Base-by-base conservation (phyloP, 495 filamentous ascomycete genomes). In the Rostrohypoxylon terebratum region DNA sequence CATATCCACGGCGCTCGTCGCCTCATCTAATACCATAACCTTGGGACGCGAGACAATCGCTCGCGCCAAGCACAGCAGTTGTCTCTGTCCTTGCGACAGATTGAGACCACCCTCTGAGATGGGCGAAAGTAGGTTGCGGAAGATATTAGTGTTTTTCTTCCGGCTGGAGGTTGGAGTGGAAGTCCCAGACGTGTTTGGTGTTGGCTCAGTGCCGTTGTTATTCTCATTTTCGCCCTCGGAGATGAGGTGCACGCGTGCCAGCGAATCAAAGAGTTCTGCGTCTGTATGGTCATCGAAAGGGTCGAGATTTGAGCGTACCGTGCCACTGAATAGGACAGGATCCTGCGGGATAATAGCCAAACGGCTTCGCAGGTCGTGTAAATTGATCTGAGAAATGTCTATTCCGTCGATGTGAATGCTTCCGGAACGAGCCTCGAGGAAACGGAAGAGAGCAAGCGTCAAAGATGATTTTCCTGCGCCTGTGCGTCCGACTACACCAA, bases 11-110 rank as follows among this genome's bases (percentile, higher is more conserved):
- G 94, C 92, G 4, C 89, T 91, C 0, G 94, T 97, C 0, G 94
- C 94, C 80, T 97, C 94, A 75, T 97, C 94, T 9, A 97, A 85
- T 8, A 97, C 89, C 87, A 97, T 91, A 66, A 97, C 90, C 73
- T 92, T 92, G 10, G 93, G 92, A 0, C 89, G 86, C 4, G 88
- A 83, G 33, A 96, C 89, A 74, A 97, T 95, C 38, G 94, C 94
- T 5, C 94, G 90, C 0, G 94, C 94, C 0, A 97, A 89, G 72
- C 93, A 96, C 11, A 97, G 87, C 0, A 97, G 91, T 75, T 97
- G 94, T 4, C 93, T 86, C 77, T 97, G 94, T 3, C 94, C 94
- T 75, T 96, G 94, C 0, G 91, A 94, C 10, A 97, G 86, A 69
- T 94, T 96, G 3, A 89, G 85, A 1, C 94, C 94, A 21, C 89